Percentiles rank a stretch among this genome's conserved stretches.
These are phyloP conservation scores for Mollisia scopiformis DNA, from an alignment of 2,329 filamentous ascomycete species.

Conservation along the genomic window DNA sequence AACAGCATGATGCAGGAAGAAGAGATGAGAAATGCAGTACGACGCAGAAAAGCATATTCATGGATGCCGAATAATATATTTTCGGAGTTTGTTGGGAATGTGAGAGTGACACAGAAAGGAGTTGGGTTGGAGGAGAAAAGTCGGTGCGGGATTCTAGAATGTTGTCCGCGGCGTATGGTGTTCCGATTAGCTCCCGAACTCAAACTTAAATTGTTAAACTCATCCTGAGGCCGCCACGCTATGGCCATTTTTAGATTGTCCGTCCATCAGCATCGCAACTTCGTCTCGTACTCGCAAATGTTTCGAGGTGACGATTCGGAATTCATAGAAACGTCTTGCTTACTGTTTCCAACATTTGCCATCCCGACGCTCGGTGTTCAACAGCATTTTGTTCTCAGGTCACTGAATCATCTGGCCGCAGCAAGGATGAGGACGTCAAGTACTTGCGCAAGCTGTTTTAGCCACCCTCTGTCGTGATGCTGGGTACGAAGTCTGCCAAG, in stretches of 20 bases:
- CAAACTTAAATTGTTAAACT: too few species aligned
- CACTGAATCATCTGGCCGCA: background rate
- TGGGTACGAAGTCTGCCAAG: conserved; percentile 12
- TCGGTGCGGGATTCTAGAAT: background rate
- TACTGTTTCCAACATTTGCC: background rate
- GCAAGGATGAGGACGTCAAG: conserved; percentile 15
- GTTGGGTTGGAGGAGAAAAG: background rate
- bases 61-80: background rate
- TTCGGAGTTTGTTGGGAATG: background rate
- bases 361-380: conserved; percentile 1
- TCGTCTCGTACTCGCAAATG: background rate
- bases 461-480: conserved; percentile 6
- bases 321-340: too few species aligned
- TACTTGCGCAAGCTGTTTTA: conserved; percentile 10
- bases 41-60: background rate
- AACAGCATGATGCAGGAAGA: background rate
- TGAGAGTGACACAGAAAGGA: too few species aligned
- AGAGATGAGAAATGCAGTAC: background rate
- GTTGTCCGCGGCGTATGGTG: too few species aligned
- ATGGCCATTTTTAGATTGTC: background rate
- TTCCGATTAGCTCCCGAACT: background rate
- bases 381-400: too few species aligned
- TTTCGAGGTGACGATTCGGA: too few species aligned
- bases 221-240: background rate
- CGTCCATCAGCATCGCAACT: background rate